phyloP scores from a whole-genome alignment of 2,329 filamentous ascomycete species.

The Chrysoporthe austroafricana region DNA sequence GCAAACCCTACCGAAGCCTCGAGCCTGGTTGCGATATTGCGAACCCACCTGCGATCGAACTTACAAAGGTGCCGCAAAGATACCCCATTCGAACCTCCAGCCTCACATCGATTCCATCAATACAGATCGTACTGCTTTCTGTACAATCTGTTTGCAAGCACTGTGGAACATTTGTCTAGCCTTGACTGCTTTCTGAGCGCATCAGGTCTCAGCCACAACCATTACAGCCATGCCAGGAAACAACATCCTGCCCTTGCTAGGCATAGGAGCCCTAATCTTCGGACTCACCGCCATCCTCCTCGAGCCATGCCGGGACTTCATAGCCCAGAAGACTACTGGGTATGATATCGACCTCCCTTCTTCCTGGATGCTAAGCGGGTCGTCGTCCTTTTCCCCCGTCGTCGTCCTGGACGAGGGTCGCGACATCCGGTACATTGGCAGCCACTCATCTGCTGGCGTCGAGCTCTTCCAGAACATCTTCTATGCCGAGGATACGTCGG shows the following conservation, averaged over 20 bases:
- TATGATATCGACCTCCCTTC: background rate
- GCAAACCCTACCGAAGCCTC: too few relatives aligned
- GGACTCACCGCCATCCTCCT: slow-evolving; percentile 10
- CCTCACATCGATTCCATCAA: background rate
- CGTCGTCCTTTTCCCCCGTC: background rate
- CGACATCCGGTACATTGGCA: slow-evolving; percentile 35
- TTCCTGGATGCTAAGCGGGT: background rate
- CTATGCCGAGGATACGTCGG: slow-evolving; percentile 38
- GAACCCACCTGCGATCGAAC: background rate
- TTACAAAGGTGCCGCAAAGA: background rate
- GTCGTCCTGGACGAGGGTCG: slow-evolving; percentile 18
- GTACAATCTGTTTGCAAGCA: too few relatives aligned
- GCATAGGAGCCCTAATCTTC: slow-evolving; percentile 13
- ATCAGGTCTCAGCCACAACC: background rate
- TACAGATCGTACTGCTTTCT: too few relatives aligned
- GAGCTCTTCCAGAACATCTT: slow-evolving; percentile 40
- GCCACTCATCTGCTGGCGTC: slow-evolving; percentile 31
- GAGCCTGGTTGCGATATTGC: background rate
- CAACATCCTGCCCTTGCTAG: background rate
- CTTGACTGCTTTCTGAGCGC: too few relatives aligned
- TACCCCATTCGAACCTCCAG: background rate
- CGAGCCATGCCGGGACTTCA: background rate
- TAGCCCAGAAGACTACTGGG: background rate
- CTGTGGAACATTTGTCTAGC: background rate
- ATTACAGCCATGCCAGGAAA: slow-evolving; percentile 8